Evolutionary conservation across 2,329 filamentous ascomycete species (phyloP).

Genomic region (Coleophoma crateriformis): DNA sequence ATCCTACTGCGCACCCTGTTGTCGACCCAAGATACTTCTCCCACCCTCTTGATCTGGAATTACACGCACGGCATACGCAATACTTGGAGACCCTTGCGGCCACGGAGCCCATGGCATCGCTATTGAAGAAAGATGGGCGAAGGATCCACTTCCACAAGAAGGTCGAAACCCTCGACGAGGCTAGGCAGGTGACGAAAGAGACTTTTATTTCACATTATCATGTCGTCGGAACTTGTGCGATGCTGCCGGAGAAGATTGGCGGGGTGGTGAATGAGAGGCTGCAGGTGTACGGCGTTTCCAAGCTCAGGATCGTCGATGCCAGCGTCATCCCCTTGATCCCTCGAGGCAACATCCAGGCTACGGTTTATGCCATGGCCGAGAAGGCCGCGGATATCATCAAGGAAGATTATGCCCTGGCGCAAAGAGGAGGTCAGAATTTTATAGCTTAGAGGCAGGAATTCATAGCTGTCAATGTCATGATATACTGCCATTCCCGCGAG

Average conservation of each 20-base stretch:
- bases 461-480: no score
- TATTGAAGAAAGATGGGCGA: not conserved
- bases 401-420: not conserved
- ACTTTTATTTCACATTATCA: slow-evolving; percentile 8
- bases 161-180: slow-evolving; percentile 6
- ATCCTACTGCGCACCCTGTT: slow-evolving; percentile 26
- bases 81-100: slow-evolving; percentile 24
- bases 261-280: slow-evolving; percentile 14
- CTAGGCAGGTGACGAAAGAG: slow-evolving; percentile 7
- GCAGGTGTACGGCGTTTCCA: slow-evolving; percentile 12
- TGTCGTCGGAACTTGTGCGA: slow-evolving; percentile 11
- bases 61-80: slow-evolving; percentile 29
- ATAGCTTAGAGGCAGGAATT: no score
- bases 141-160: not conserved
- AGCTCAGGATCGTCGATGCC: slow-evolving; percentile 10
- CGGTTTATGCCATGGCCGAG: slow-evolving; percentile 8
- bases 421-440: no score
- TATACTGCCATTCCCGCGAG: no score
- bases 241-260: slow-evolving; percentile 13
- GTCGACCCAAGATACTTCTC: slow-evolving; percentile 38
- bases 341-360: slow-evolving; percentile 4
- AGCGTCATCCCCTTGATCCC: slow-evolving; percentile 10
- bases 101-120: slow-evolving; percentile 18
- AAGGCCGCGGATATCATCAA: slow-evolving; percentile 1
- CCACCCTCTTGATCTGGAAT: slow-evolving; percentile 36